Percentiles rank a stretch among this genome's conserved stretches.
These are phyloP conservation scores for Penicillium soppii DNA, from an alignment of 495 filamentous ascomycete species.

Conservation along the genomic window DNA sequence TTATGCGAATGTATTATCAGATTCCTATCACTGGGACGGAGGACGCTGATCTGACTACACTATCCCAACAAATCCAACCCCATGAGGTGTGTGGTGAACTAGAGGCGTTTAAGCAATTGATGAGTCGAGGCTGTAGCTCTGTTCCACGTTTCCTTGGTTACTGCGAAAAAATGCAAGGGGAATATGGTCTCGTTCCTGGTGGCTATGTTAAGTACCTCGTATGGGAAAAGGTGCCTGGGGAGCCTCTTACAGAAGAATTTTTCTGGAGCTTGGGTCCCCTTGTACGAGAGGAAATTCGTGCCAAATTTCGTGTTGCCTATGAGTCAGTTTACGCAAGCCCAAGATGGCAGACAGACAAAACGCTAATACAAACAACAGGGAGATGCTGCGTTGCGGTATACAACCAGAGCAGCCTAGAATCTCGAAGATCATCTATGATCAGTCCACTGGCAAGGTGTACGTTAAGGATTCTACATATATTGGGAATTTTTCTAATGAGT, in stretches of 20 bases:
- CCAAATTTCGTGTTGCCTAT: constrained; percentile 11
- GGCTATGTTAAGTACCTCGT: constrained; percentile 17
- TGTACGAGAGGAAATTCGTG: constrained; percentile 12
- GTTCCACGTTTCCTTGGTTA: constrained; percentile 16
- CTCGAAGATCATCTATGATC: constrained; percentile 21
- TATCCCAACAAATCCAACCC: constrained; percentile 6
- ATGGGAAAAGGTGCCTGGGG: constrained; percentile 19
- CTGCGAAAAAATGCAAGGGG: constrained; percentile 11
- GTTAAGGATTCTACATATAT: constrained; percentile 3
- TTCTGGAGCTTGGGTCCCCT: constrained; percentile 17
- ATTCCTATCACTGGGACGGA: not conserved
- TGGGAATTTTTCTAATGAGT: constrained; percentile 8
- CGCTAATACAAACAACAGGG: constrained; percentile 10
- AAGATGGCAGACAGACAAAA: not conserved
- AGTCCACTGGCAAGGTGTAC: constrained; percentile 15
- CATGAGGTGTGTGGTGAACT: constrained; percentile 11
- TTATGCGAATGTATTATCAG: not conserved
- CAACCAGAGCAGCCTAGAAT: constrained; percentile 6
- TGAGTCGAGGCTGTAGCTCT: constrained; percentile 8
- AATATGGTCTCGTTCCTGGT: constrained; percentile 13
- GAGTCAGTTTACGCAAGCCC: constrained; percentile 13
- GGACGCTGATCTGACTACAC: not conserved
- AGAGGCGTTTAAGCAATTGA: constrained; percentile 9
- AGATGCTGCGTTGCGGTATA: constrained; percentile 12
- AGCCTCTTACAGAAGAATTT: constrained; percentile 15